phyloP scores from a whole-genome alignment of 768 basidiomycete genomes.

The Amanita pseudoporphyria region DNA sequence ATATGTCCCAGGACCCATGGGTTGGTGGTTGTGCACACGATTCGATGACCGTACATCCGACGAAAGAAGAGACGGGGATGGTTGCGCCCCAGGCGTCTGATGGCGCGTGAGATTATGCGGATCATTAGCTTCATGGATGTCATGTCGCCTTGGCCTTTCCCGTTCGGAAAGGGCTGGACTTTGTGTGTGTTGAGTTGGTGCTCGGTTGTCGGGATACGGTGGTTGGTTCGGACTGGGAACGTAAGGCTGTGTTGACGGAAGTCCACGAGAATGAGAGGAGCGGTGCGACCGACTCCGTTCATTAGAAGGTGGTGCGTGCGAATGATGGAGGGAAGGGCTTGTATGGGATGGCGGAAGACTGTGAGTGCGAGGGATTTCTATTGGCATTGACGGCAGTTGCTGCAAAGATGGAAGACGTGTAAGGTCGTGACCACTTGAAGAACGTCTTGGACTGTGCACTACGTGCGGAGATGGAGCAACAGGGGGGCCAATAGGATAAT shows the following conservation, averaged over 20 bases:
- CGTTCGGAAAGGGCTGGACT: conserved; percentile 42
- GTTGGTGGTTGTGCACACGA: conserved; percentile 57
- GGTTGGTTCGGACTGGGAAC: conserved; percentile 29
- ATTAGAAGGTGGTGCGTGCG: conserved; percentile 22
- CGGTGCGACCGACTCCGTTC: conserved; percentile 27
- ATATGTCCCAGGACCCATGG: conserved; percentile 51
- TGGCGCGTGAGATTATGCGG: conserved; percentile 22
- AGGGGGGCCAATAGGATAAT: conserved; percentile 36
- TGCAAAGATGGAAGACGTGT: conserved; percentile 38
- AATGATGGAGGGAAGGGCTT: conserved; percentile 23
- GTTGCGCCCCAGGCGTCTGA: conserved; percentile 22
- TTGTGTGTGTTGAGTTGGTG: conserved; percentile 36
- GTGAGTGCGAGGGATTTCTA: conserved; percentile 23
- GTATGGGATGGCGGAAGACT: conserved; percentile 23
- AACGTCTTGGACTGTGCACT: conserved; percentile 32
- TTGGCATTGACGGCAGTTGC: conserved; percentile 36
- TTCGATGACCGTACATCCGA: conserved; percentile 26
- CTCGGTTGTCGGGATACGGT: conserved; percentile 37
- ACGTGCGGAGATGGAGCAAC: conserved; percentile 29
- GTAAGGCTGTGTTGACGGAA: conserved; percentile 29
- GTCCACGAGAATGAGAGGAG: conserved; percentile 41
- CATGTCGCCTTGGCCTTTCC: conserved; percentile 39
- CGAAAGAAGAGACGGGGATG: conserved; percentile 27
- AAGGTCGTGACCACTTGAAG: conserved; percentile 31
- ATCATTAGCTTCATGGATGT: conserved; percentile 30